Evolutionary conservation across 1,284 basidiomycete species (phyloP).

Genomic region (Chiua sp.): DNA sequence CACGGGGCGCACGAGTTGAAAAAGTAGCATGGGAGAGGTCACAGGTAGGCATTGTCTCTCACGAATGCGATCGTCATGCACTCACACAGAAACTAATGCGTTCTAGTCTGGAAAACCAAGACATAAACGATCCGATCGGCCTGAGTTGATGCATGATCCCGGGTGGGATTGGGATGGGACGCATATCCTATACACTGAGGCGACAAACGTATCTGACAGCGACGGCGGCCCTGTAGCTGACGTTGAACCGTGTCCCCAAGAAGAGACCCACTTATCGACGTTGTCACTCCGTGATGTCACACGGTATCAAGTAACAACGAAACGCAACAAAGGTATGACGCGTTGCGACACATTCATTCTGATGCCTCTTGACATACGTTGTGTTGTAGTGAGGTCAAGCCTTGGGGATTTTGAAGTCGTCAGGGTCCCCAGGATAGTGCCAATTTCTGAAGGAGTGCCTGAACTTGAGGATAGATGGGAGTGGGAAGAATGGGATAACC

Average conservation of each 20-base stretch:
- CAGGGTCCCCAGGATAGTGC: conserved; percentile 23
- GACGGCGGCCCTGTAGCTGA: not conserved
- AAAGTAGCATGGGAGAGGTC: conserved; percentile 18
- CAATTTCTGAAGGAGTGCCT: conserved; percentile 14
- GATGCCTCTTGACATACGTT: not conserved
- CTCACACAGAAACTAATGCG: conserved; percentile 7
- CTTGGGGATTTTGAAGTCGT: conserved; percentile 30
- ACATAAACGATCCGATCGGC: conserved; percentile 13
- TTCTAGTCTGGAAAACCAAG: conserved; percentile 25
- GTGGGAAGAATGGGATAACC: conserved; percentile 27
- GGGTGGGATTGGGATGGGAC: conserved; percentile 33
- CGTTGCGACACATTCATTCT: not conserved
- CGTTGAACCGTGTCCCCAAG: not conserved
- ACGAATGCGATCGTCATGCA: too few relatives aligned
- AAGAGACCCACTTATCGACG: conserved; percentile 5
- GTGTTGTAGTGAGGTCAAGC: conserved; percentile 12
- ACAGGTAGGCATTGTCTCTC: conserved; percentile 8
- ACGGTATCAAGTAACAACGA: conserved; percentile 4
- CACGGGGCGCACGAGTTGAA: conserved; percentile 15
- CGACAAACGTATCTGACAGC: not conserved
- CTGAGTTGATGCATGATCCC: conserved; percentile 20
- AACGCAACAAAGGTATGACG: conserved; percentile 16
- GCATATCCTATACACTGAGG: conserved; percentile 8
- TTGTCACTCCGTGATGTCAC: conserved; percentile 29
- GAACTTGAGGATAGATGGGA: conserved; percentile 12